phyloP scores from a whole-genome alignment of 1,139 yeast species.

The Suhomyces panamericanus region DNA sequence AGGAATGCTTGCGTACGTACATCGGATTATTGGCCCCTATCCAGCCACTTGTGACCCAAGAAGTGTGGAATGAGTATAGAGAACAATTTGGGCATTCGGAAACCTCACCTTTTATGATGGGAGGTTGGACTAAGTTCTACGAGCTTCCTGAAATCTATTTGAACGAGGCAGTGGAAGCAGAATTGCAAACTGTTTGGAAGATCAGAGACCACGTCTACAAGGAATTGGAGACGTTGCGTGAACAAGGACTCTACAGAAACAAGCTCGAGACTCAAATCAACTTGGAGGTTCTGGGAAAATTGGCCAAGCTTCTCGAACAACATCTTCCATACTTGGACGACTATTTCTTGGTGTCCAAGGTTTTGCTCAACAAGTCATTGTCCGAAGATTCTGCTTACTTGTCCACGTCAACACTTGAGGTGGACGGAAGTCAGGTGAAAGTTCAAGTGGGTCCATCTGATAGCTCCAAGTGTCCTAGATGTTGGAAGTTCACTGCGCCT shows the following conservation, averaged over 20 bases:
- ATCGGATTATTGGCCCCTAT: slow-evolving; percentile 74
- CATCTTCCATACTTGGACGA: slow-evolving; percentile 48
- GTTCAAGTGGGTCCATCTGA: slow-evolving; percentile 47
- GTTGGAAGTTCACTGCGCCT: slow-evolving; percentile 78
- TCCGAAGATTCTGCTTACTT: not conserved
- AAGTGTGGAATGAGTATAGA: slow-evolving; percentile 70
- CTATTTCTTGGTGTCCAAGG: slow-evolving; percentile 66
- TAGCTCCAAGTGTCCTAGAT: slow-evolving; percentile 77
- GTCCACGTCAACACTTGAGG: slow-evolving; percentile 9
- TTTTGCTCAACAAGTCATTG: slow-evolving; percentile 30
- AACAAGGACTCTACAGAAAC: slow-evolving; percentile 51
- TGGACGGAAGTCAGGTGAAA: slow-evolving; percentile 30
- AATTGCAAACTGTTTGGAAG: slow-evolving; percentile 44
- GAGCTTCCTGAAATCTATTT: slow-evolving; percentile 28
- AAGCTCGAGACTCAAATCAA: slow-evolving; percentile 61
- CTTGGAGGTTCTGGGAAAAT: slow-evolving; percentile 24
- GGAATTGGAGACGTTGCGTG: slow-evolving; percentile 34
- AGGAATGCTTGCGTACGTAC: slow-evolving; percentile 61
- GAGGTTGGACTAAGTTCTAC: slow-evolving; percentile 36
- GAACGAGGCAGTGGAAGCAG: slow-evolving; percentile 33
- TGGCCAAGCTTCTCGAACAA: slow-evolving; percentile 16
- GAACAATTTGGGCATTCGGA: slow-evolving; percentile 28
- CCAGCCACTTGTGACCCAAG: slow-evolving; percentile 81
- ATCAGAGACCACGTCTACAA: slow-evolving; percentile 52
- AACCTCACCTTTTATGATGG: slow-evolving; percentile 55